Evolutionary conservation across 306 rosid species (phyloP).

Genomic region (Inga oerstediana): DNA sequence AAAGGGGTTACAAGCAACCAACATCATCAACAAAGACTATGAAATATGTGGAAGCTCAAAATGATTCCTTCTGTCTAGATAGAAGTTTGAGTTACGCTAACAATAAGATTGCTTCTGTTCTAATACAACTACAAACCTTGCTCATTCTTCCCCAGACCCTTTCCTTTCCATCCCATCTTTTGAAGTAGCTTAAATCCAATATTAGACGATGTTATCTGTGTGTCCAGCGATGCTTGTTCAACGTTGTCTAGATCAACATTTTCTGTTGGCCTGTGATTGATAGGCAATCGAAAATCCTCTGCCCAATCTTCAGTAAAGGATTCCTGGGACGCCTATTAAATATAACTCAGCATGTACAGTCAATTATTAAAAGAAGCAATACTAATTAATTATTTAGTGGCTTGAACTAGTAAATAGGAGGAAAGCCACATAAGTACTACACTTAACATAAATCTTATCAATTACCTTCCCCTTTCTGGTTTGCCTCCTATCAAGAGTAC

Average conservation of each 20-base stretch:
- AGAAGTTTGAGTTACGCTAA: not conserved
- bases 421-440: not conserved
- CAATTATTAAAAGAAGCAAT: not conserved
- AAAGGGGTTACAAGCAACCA: no score
- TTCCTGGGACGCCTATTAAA: constrained; percentile 50
- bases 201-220: constrained; percentile 79
- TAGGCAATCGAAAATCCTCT: constrained; percentile 86
- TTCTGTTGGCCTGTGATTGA: constrained; percentile 87
- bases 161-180: constrained; percentile 99
- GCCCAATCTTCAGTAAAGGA: constrained; percentile 61
- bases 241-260: constrained; percentile 92
- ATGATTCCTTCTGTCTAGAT: not conserved
- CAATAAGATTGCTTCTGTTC: not conserved
- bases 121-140: constrained; percentile 59
- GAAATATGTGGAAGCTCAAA: not conserved
- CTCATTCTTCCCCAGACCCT: constrained; percentile 96
- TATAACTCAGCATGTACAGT: constrained; percentile 1
- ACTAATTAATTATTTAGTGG: not conserved
- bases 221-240: constrained; percentile 94
- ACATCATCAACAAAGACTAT: no score
- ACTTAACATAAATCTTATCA: not conserved
- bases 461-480: constrained; percentile 63
- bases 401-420: not conserved
- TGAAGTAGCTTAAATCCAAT: constrained; percentile 96
- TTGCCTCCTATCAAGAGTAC: constrained; percentile 48